Percentiles rank a stretch among this genome's conserved stretches.
phyloP scores from a whole-genome alignment of 129 eudicot species.

The Escallonia herrerae region DNA sequence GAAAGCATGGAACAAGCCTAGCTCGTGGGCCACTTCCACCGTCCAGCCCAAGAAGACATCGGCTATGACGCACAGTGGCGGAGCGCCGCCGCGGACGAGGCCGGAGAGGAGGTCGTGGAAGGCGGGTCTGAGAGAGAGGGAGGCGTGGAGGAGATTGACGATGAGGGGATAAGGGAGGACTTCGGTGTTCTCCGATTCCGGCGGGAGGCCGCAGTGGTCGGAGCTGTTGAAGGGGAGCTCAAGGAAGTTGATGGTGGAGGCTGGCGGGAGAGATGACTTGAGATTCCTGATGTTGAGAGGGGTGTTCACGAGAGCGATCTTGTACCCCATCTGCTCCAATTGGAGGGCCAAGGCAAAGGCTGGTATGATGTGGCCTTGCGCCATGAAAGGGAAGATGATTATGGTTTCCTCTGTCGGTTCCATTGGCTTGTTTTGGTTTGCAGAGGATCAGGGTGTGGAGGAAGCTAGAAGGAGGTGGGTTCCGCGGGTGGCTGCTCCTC shows the following conservation, averaged over 20 bases:
- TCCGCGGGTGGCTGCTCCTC: too few relatives aligned
- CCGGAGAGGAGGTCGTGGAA: constrained; percentile 27
- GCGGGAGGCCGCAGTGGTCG: constrained; percentile 64
- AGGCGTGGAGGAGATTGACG: constrained; percentile 38
- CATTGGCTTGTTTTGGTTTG: too few relatives aligned
- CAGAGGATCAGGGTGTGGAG: too few relatives aligned
- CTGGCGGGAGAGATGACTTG: constrained; percentile 30
- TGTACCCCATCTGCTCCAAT: neutral
- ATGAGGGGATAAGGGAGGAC: constrained; percentile 33
- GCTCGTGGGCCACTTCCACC: constrained; percentile 30
- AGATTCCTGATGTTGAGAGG: constrained; percentile 27
- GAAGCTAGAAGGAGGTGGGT: too few relatives aligned
- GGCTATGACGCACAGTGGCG: constrained; percentile 28
- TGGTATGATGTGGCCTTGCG: neutral
- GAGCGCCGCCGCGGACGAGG: constrained; percentile 10
- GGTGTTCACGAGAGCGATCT: neutral
- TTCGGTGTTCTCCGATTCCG: constrained; percentile 49
- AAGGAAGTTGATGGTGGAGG: constrained; percentile 41
- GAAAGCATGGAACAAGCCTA: constrained; percentile 28
- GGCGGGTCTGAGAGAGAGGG: constrained; percentile 22
- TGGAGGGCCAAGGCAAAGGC: neutral
- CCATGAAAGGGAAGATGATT: neutral
- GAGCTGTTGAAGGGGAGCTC: constrained; percentile 63
- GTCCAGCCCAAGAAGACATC: constrained; percentile 49
- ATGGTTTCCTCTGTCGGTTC: constrained; percentile 18